Evolutionary conservation across 2,329 filamentous ascomycete species (phyloP).

Genomic region (Beauveria varroae): DNA sequence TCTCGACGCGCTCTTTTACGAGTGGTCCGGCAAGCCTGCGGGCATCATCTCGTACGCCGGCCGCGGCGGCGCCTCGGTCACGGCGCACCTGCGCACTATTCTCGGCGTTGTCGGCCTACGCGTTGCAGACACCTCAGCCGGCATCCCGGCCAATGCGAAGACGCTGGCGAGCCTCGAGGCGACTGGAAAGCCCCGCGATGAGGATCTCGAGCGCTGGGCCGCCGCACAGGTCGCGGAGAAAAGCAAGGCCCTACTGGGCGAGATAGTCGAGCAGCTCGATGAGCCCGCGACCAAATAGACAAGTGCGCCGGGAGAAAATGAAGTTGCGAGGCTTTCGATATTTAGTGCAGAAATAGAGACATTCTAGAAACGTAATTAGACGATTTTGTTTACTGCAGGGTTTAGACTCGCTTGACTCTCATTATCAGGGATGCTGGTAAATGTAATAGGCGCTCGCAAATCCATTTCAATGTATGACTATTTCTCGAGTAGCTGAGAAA

Average conservation of each 20-base stretch:
- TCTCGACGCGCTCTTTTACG: constrained; percentile 49
- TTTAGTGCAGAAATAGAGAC: no score
- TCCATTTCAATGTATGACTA: no score
- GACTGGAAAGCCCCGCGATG: background rate
- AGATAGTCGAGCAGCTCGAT: constrained; percentile 5
- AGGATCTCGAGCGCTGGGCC: constrained; percentile 7
- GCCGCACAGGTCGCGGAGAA: background rate
- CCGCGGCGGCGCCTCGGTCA: constrained; percentile 24
- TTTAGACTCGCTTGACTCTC: no score
- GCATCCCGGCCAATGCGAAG: constrained; percentile 1
- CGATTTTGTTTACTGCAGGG: no score
- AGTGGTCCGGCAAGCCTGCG: constrained; percentile 47
- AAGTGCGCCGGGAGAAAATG: no score
- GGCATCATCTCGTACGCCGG: constrained; percentile 47
- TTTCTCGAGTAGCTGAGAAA: no score
- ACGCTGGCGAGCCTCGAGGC: constrained; percentile 1
- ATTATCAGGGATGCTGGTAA: no score
- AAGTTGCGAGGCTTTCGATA: background rate
- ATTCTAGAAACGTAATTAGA: no score
- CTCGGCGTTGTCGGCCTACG: constrained; percentile 1
- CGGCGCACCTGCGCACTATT: constrained; percentile 2
- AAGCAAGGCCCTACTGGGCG: background rate
- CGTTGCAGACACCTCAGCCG: background rate
- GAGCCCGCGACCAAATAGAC: background rate
- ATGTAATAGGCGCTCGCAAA: no score